phyloP scores from a whole-genome alignment of 495 filamentous ascomycete genomes.

The Annulohypoxylon maeteangense region DNA sequence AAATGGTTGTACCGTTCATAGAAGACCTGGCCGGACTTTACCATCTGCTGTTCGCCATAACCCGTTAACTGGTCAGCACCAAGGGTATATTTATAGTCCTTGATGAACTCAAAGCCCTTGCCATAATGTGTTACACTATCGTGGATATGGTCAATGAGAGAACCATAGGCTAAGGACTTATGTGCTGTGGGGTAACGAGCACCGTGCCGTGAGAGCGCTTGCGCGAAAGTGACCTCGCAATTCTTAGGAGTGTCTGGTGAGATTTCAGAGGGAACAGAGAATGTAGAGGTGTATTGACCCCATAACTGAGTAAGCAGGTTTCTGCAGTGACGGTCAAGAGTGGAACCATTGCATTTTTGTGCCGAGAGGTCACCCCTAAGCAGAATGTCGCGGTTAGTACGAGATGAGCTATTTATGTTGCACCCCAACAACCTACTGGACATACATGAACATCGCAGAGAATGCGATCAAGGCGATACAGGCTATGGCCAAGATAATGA shows the following conservation, averaged over 20 bases:
- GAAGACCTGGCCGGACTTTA: conserved; percentile 77
- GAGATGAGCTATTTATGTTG: conserved; percentile 36
- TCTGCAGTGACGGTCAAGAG: conserved; percentile 68
- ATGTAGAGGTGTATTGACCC: conserved; percentile 90
- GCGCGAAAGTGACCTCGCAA: conserved; percentile 80
- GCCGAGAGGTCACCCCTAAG: conserved; percentile 36
- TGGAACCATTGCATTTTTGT: conserved; percentile 66
- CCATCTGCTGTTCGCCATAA: conserved; percentile 78
- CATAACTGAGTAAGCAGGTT: conserved; percentile 71
- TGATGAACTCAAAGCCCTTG: conserved; percentile 70
- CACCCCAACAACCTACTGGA: conserved; percentile 12
- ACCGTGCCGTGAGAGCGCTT: conserved; percentile 85
- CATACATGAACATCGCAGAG: conserved; percentile 33
- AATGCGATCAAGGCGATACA: conserved; percentile 25
- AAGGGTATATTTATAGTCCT: conserved; percentile 74
- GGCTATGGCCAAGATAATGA: conserved; percentile 17
- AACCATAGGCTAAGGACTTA: conserved; percentile 68
- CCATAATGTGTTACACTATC: conserved; percentile 63
- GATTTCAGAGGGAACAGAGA: conserved; percentile 72
- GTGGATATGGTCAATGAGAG: conserved; percentile 70
- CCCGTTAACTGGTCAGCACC: conserved; percentile 78
- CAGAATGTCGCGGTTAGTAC: conserved; percentile 17
- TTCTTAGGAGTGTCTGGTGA: conserved; percentile 64
- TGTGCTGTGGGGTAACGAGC: conserved; percentile 76
- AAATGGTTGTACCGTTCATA: conserved; percentile 75